A percentile compares a stretch with the other conserved stretches of the same genome.
These are phyloP conservation scores for Polygonum maritimum DNA, from an alignment of 148 eudicot species.

Conservation along the genomic window DNA sequence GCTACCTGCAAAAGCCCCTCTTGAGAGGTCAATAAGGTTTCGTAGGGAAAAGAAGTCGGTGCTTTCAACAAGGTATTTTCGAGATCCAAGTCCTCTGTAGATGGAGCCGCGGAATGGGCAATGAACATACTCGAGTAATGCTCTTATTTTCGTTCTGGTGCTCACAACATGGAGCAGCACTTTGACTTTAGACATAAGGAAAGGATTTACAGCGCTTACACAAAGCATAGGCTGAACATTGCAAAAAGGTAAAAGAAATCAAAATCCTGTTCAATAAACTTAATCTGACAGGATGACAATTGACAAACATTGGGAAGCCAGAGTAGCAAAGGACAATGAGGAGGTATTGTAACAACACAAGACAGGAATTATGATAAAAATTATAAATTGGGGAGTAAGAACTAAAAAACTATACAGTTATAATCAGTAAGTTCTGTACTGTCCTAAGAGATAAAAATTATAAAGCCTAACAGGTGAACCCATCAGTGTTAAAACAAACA, in stretches of 20 bases:
- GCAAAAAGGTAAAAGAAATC: constrained; percentile 7
- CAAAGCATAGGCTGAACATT: constrained; percentile 95
- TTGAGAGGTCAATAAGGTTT: constrained; percentile 88
- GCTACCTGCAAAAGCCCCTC: constrained; percentile 93
- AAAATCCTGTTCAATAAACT: neutral
- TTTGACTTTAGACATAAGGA: constrained; percentile 73
- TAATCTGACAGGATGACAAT: neutral
- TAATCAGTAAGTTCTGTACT: neutral
- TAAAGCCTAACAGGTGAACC: neutral
- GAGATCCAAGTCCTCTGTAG: constrained; percentile 70
- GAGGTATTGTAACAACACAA: neutral
- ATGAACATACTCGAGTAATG: constrained; percentile 71
- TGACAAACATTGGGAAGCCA: neutral
- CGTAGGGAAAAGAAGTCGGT: constrained; percentile 85
- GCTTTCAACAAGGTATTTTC: constrained; percentile 92
- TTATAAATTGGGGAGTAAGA: neutral
- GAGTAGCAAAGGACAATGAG: neutral
- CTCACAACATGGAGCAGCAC: constrained; percentile 63
- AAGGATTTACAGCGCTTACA: constrained; percentile 89
- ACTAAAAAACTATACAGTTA: neutral
- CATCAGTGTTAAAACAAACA: neutral
- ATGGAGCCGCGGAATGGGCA: constrained; percentile 85
- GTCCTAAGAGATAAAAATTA: neutral
- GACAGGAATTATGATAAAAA: neutral
- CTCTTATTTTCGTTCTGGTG: constrained; percentile 66